phyloP scores from a whole-genome alignment of 768 basidiomycete genomes.

The Floccularia luteovirens region DNA sequence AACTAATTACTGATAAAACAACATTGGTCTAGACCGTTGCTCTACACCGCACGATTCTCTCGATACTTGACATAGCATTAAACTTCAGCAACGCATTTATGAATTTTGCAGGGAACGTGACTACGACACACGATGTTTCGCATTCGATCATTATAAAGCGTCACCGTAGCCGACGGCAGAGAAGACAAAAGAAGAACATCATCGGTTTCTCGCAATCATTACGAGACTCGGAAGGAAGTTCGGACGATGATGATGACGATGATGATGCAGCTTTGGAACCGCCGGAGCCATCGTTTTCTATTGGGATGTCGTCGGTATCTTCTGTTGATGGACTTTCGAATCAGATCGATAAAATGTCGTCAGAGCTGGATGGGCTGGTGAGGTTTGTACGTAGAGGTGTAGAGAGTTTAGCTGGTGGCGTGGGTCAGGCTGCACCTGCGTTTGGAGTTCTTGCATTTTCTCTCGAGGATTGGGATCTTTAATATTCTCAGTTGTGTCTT shows the following conservation, averaged over 20 bases:
- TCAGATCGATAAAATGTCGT: constrained; percentile 55
- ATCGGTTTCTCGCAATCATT: constrained; percentile 50
- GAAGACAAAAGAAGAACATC: constrained; percentile 45
- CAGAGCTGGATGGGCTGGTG: constrained; percentile 65
- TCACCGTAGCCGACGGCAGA: constrained; percentile 57
- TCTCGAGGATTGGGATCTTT: constrained; percentile 73
- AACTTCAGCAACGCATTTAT: constrained; percentile 62
- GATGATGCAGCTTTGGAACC: constrained; percentile 21
- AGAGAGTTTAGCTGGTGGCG: constrained; percentile 59
- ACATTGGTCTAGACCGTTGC: constrained; percentile 45
- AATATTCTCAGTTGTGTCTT: no score
- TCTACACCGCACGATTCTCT: constrained; percentile 57
- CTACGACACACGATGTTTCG: constrained; percentile 50
- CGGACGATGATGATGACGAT: constrained; percentile 39
- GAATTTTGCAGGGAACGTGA: constrained; percentile 51
- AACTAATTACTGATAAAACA: constrained; percentile 1
- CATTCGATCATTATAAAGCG: constrained; percentile 44
- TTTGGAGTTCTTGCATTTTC: constrained; percentile 72
- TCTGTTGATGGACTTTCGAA: constrained; percentile 40
- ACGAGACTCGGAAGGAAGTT: constrained; percentile 26
- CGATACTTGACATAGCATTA: constrained; percentile 67
- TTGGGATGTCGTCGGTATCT: constrained; percentile 24
- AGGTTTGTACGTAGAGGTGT: constrained; percentile 61
- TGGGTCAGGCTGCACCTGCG: constrained; percentile 49
- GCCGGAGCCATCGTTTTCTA: constrained; percentile 31